These are phyloP conservation scores for Porphyrellus sp. DNA, from an alignment of 1,284 basidiomycete species.

Conservation along the genomic window DNA sequence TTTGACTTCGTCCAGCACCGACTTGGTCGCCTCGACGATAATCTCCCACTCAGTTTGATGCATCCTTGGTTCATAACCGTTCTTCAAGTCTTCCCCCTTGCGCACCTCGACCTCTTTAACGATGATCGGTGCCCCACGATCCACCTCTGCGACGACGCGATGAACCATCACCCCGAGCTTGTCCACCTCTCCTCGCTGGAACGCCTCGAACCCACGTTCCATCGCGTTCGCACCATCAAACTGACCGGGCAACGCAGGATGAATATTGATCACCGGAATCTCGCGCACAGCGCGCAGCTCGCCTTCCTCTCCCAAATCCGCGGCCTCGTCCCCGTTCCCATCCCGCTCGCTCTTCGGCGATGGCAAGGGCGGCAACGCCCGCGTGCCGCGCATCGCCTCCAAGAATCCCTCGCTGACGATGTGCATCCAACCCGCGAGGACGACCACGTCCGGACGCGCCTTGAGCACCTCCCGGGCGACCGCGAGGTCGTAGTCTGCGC, in stretches of 20 bases:
- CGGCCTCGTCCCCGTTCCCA: not conserved
- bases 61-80: conserved; percentile 69
- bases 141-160: conserved; percentile 90
- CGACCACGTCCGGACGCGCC: conserved; percentile 77
- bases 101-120: conserved; percentile 76
- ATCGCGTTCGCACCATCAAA: conserved; percentile 95
- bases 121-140: conserved; percentile 85
- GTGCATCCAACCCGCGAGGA: conserved; percentile 98
- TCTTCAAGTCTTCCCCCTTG: conserved; percentile 72
- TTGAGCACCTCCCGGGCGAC: conserved; percentile 71
- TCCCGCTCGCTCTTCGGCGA: not conserved
- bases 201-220: conserved; percentile 86
- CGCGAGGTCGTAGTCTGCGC: conserved; percentile 85
- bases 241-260: conserved; percentile 91
- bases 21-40: conserved; percentile 81
- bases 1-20: conserved; percentile 56
- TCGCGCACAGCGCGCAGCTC: conserved; percentile 37
- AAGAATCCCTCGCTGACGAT: conserved; percentile 65
- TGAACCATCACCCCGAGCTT: conserved; percentile 93
- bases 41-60: conserved; percentile 87
- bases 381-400: conserved; percentile 47
- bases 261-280: conserved; percentile 93
- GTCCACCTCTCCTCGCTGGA: conserved; percentile 74
- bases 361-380: not conserved
- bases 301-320: conserved; percentile 29